These are phyloP conservation scores for Papiliotrema nemorosa DNA, from an alignment of 1,284 basidiomycete genomes.

Conservation along the genomic window DNA sequence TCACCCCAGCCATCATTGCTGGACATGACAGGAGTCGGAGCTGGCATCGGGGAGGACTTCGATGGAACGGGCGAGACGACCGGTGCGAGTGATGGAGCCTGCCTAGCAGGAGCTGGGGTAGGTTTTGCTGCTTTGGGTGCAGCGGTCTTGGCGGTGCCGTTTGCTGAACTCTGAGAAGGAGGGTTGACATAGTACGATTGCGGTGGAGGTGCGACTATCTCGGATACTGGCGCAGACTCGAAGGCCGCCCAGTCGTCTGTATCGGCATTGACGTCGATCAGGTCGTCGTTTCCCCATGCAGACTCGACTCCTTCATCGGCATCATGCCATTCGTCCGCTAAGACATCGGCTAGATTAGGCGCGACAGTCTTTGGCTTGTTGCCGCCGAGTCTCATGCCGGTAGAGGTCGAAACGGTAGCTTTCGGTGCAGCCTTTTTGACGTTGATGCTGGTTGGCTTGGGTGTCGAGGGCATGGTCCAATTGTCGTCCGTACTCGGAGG, in stretches of 20 bases:
- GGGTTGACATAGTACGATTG: conserved; percentile 34
- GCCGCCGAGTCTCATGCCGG: conserved; percentile 66
- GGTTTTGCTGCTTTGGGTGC: conserved; percentile 20
- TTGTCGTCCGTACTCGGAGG: conserved; percentile 14
- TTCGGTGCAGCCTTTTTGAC: conserved; percentile 6
- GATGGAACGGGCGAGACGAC: background rate
- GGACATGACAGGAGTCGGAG: conserved; percentile 3
- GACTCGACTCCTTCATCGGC: conserved; percentile 51
- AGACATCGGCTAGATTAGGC: conserved; percentile 56
- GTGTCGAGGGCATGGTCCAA: conserved; percentile 6
- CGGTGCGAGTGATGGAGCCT: background rate
- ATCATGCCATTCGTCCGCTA: conserved; percentile 54
- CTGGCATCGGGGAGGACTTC: background rate
- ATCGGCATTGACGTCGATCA: conserved; percentile 89
- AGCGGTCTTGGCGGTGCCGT: conserved; percentile 5
- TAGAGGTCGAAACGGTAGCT: background rate
- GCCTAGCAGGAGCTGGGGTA: conserved; percentile 6
- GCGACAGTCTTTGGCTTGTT: conserved; percentile 47
- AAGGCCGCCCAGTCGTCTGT: conserved; percentile 83
- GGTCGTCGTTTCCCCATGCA: conserved; percentile 65
- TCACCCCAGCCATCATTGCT: conserved; percentile 23
- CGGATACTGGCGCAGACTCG: conserved; percentile 3
- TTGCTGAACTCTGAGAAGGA: background rate
- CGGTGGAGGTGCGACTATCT: conserved; percentile 30
- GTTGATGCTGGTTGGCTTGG: conserved; percentile 3